phyloP scores from a whole-genome alignment of 2,329 filamentous ascomycete species.

The Colletotrichum euphorbiae region DNA sequence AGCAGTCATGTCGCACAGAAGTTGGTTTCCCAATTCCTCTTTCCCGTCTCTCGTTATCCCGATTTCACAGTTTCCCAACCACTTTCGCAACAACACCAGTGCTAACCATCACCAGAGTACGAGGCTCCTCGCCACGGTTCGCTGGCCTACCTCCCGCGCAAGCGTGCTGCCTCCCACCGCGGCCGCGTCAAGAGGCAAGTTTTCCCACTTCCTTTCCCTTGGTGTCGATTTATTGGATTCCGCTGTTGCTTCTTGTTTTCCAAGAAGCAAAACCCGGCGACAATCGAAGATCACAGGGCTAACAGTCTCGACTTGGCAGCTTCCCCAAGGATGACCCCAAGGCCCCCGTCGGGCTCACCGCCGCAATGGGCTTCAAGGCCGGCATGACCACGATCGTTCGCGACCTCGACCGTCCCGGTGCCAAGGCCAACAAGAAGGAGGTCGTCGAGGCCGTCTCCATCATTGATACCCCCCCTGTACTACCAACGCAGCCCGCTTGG shows the following conservation, averaged over 20 bases:
- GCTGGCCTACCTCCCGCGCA: conserved; percentile 87
- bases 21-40: background rate
- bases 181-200: conserved; percentile 99
- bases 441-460: conserved; percentile 89
- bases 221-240: background rate
- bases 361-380: conserved; percentile 99
- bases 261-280: conserved; percentile 38
- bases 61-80: conserved; percentile 45
- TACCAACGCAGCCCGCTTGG: conserved; percentile 86
- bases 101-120: conserved; percentile 53
- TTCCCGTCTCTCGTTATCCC: background rate
- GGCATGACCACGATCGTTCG: conserved; percentile 99
- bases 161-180: conserved; percentile 93
- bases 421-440: conserved; percentile 99
- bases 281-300: conserved; percentile 44
- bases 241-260: background rate
- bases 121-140: conserved; percentile 96
- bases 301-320: conserved; percentile 60
- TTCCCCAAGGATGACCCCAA: conserved; percentile 99
- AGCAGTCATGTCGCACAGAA: background rate
- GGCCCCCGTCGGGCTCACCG: conserved; percentile 99
- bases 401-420: conserved; percentile 98
- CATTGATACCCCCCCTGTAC: conserved; percentile 95
- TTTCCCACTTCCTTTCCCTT: background rate
- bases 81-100: conserved; percentile 49